Conservation (phyloP, 202 grass and related monocot genomes). For the Alloteropsis angusta region DNA sequence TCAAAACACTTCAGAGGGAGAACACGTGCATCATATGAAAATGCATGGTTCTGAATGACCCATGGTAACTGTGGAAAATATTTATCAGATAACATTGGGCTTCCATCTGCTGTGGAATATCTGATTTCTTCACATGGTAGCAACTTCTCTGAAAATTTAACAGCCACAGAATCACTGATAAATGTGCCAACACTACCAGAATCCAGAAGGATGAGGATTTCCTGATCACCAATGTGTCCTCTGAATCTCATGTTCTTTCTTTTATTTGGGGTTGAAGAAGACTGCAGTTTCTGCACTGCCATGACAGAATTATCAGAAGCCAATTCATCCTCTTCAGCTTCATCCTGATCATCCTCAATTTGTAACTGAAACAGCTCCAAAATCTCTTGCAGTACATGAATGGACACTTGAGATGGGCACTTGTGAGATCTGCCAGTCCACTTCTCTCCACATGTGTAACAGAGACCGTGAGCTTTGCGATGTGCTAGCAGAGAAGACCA, state of each 20-base stretch:
- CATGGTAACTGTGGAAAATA: background rate
- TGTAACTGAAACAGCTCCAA: background rate
- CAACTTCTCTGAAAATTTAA: no score
- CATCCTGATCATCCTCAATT: background rate
- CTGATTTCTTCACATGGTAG: fast-evolving
- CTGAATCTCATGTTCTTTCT: background rate
- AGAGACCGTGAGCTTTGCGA: background rate
- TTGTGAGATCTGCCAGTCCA: background rate
- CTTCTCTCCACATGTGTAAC: background rate
- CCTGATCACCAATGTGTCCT: background rate
- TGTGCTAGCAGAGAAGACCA: background rate
- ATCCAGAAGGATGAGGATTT: background rate
- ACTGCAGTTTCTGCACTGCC: no score
- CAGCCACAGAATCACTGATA: background rate
- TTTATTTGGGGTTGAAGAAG: no score
- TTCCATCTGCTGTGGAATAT: background rate
- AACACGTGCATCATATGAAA: background rate
- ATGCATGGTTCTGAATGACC: background rate
- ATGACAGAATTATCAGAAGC: no score
- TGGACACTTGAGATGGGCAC: background rate
- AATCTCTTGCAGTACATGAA: fast-evolving
- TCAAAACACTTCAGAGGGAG: background rate
- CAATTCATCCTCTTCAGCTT: no score
- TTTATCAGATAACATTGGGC: background rate
- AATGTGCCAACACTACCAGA: background rate